phyloP scores from a whole-genome alignment of 805 yeast genomes.

The Alloascoidea hylecoeti region DNA sequence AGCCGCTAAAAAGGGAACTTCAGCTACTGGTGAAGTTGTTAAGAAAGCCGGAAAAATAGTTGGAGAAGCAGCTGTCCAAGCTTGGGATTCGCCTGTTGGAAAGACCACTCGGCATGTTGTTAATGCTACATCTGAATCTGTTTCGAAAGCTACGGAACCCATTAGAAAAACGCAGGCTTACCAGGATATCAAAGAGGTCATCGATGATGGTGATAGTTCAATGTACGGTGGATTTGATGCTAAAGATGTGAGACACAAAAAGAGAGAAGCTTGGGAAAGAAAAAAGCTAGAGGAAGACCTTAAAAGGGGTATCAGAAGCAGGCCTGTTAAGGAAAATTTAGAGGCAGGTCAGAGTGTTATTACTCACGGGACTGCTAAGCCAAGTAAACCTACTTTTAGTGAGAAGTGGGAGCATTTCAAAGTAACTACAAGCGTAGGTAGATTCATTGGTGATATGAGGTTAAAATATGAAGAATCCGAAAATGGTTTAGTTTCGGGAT shows the following conservation, averaged over 20 bases:
- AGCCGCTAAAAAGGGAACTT: slow-evolving; percentile 57
- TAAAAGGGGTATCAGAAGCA: slow-evolving; percentile 42
- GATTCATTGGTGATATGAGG: slow-evolving; percentile 42
- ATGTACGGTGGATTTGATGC: slow-evolving; percentile 87
- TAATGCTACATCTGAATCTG: slow-evolving; percentile 65
- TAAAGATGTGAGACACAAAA: slow-evolving; percentile 64
- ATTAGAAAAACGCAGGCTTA: slow-evolving; percentile 82
- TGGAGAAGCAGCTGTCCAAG: slow-evolving; percentile 77
- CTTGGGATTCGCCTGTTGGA: slow-evolving; percentile 95
- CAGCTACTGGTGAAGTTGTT: slow-evolving; percentile 47
- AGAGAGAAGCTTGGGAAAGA: slow-evolving; percentile 37
- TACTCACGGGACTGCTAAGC: slow-evolving; percentile 65
- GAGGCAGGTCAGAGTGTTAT: slow-evolving; percentile 76
- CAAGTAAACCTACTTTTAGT: slow-evolving; percentile 44
- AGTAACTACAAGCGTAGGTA: slow-evolving; percentile 58
- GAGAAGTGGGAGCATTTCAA: slow-evolving; percentile 55
- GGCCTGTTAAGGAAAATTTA: slow-evolving; percentile 62
- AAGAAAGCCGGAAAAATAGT: slow-evolving; percentile 88
- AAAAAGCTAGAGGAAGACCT: slow-evolving; percentile 23
- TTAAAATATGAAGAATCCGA: slow-evolving; percentile 75
- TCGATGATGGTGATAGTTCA: slow-evolving; percentile 82
- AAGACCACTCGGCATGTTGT: slow-evolving; percentile 79
- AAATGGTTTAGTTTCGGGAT: slow-evolving; percentile 70
- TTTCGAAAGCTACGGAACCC: slow-evolving; percentile 84
- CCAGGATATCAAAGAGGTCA: slow-evolving; percentile 76